Evolutionary conservation across 805 yeast genomes (phyloP).

Genomic region (Yamadazyma laniorum): DNA sequence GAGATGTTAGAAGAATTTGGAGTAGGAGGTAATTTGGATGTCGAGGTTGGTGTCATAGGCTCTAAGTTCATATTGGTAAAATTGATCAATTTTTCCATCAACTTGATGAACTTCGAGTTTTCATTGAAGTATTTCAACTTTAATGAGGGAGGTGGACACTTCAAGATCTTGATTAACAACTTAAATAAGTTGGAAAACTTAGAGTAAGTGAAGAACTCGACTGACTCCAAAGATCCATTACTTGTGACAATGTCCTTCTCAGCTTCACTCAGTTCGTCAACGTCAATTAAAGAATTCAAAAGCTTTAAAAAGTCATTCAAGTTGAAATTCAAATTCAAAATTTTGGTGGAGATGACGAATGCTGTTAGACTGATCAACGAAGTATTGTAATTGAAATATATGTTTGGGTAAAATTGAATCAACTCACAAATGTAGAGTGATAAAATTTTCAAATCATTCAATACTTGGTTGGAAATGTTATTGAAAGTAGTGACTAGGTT

Average conservation of each 20-base stretch:
- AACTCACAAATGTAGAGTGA: conserved; percentile 65
- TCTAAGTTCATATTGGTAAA: conserved; percentile 29
- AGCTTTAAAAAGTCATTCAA: conserved; percentile 16
- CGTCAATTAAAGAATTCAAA: conserved; percentile 18
- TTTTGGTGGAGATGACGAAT: conserved; percentile 22
- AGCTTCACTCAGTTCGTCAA: conserved; percentile 14
- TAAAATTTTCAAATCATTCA: conserved; percentile 51
- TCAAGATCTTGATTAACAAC: conserved; percentile 32
- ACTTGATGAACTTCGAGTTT: conserved; percentile 30
- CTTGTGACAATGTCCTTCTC: neutral
- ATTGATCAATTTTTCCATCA: conserved; percentile 36
- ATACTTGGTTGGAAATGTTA: conserved; percentile 23
- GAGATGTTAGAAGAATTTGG: conserved; percentile 26
- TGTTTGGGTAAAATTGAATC: conserved; percentile 58
- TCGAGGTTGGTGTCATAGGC: conserved; percentile 32
- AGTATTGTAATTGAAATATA: conserved; percentile 56
- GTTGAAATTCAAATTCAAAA: conserved; percentile 34
- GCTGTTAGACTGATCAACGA: conserved; percentile 50
- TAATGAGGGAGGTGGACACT: conserved; percentile 47
- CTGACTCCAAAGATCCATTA: neutral
- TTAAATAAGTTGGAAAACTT: conserved; percentile 20
- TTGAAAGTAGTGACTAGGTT: conserved; percentile 34
- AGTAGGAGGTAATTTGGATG: conserved; percentile 23
- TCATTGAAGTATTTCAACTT: conserved; percentile 45
- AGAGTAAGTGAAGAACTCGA: conserved; percentile 13